Percentiles rank a stretch among this genome's conserved stretches.
Conservation (phyloP, 345 rosid genomes). For the Hibiscus trionum region DNA sequence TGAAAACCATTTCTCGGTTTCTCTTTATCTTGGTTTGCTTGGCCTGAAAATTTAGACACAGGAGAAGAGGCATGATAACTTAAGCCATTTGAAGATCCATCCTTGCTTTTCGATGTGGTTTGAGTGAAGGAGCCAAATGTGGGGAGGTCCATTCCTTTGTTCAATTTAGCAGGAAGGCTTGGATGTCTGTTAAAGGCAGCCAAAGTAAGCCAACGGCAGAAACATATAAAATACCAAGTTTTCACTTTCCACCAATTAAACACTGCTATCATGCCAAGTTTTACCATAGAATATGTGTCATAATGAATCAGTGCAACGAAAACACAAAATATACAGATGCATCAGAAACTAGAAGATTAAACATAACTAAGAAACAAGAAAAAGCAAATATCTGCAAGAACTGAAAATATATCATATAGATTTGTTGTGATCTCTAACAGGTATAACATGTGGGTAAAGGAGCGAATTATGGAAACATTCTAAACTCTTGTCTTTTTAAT, state of each 20-base stretch:
- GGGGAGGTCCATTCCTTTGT: constrained; percentile 47
- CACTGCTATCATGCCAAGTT: too few species aligned
- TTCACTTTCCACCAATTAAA: neutral
- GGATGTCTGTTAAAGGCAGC: constrained; percentile 8
- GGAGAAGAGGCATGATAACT: constrained; percentile 29
- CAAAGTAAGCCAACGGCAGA: neutral
- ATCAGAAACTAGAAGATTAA: neutral
- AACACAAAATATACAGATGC: neutral
- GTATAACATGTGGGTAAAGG: neutral
- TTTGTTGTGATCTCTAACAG: neutral
- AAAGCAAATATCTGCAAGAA: neutral
- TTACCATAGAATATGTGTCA: too few species aligned
- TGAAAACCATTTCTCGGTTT: constrained; percentile 18
- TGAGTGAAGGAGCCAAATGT: constrained; percentile 40
- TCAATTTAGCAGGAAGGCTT: constrained; percentile 60
- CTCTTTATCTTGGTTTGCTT: constrained; percentile 23
- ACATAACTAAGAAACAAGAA: constrained; percentile 2
- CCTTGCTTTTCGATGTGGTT: constrained; percentile 34
- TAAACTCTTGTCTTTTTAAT: neutral
- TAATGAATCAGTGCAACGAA: neutral
- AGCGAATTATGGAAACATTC: neutral
- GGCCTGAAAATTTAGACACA: constrained; percentile 40
- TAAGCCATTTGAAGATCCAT: constrained; percentile 20
- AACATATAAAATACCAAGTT: neutral
- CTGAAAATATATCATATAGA: neutral